A percentile compares a stretch with the other conserved stretches of the same genome.
These are phyloP conservation scores for Ceratobasidium sp. DNA, from an alignment of 1,284 basidiomycete species.

Conservation along the genomic window DNA sequence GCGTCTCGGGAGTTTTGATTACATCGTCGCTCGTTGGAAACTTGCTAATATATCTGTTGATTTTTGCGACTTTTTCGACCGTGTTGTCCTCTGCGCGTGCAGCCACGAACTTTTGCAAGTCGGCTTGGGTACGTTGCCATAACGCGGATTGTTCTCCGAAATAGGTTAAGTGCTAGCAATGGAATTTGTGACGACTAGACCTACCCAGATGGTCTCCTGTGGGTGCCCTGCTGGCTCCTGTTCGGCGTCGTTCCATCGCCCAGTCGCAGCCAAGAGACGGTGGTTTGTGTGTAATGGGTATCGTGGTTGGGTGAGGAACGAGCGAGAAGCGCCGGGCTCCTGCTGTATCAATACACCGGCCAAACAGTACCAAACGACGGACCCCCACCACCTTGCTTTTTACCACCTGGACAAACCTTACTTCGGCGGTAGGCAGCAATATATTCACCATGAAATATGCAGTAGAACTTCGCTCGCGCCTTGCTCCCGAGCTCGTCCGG, in stretches of 20 bases:
- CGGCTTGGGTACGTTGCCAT: conserved; percentile 46
- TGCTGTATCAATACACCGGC: too few species aligned
- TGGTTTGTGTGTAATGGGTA: too few species aligned
- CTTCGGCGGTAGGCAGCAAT: too few species aligned
- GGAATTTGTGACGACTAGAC: conserved; percentile 43
- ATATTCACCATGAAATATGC: too few species aligned
- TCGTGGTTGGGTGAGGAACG: too few species aligned
- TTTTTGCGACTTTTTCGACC: conserved; percentile 70
- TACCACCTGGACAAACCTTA: too few species aligned
- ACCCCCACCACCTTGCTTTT: too few species aligned
- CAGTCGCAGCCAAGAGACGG: too few species aligned
- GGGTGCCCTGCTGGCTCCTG: conserved; percentile 62
- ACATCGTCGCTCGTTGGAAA: conserved; percentile 75
- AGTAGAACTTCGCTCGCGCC: too few species aligned
- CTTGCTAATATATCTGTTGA: conserved; percentile 72
- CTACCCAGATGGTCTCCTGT: conserved; percentile 63
- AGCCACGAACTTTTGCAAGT: conserved; percentile 70
- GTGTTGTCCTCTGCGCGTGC: conserved; percentile 66
- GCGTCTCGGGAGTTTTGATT: conserved; percentile 67
- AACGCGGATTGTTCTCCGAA: conserved; percentile 32
- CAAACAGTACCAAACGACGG: too few species aligned
- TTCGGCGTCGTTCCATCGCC: conserved; percentile 65
- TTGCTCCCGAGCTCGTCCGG: not conserved
- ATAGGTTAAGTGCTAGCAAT: not conserved
- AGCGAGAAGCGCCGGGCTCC: too few species aligned